Conservation (phyloP, 2,329 filamentous ascomycete genomes). For the Penicillium sp. region DNA sequence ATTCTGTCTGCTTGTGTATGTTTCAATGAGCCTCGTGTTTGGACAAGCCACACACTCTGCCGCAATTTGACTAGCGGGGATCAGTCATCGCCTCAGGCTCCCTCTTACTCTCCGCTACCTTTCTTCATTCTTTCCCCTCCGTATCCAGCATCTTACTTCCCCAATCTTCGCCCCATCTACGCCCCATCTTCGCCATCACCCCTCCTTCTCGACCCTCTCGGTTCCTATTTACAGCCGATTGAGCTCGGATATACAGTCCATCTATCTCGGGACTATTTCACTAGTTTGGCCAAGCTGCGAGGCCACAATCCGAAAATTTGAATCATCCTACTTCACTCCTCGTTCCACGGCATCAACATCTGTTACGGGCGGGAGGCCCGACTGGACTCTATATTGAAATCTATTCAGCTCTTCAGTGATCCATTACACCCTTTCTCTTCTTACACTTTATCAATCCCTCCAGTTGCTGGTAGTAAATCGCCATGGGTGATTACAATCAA, state of each 20-base stretch:
- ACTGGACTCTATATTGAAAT: slow-evolving; percentile 11
- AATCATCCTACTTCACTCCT: slow-evolving; percentile 1
- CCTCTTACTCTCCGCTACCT: slow-evolving; percentile 12
- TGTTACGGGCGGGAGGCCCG: slow-evolving; percentile 38
- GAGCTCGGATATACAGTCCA: neutral
- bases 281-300: neutral
- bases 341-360: slow-evolving; percentile 17
- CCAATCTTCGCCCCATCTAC: neutral
- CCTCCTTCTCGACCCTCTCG: neutral
- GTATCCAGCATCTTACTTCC: slow-evolving; percentile 6
- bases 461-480: neutral
- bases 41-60: slow-evolving; percentile 8
- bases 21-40: slow-evolving; percentile 4
- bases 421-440: neutral
- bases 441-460: neutral
- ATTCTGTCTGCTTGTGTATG: neutral
- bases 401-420: slow-evolving; percentile 1
- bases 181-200: neutral
- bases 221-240: neutral
- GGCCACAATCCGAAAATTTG: neutral
- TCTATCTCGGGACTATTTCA: neutral
- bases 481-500: slow-evolving; percentile 39
- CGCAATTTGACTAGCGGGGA: slow-evolving; percentile 9
- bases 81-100: slow-evolving; percentile 17
- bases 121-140: slow-evolving; percentile 9